These are phyloP conservation scores for Cutaneotrichosporon sp. DNA, from an alignment of 1,284 basidiomycete genomes.

Conservation along the genomic window DNA sequence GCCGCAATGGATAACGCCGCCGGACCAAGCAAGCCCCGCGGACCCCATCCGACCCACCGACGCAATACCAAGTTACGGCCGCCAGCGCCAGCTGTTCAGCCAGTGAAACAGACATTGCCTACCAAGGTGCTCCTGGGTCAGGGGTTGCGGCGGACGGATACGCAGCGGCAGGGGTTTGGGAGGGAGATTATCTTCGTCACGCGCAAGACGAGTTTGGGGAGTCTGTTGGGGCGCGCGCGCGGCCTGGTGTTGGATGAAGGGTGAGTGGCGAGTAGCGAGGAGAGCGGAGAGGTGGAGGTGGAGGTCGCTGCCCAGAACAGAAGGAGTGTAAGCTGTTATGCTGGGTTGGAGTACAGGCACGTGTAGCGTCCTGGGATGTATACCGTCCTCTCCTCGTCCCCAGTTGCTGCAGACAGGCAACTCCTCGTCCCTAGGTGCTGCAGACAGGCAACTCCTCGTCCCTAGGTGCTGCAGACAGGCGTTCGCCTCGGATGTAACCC, in stretches of 20 bases:
- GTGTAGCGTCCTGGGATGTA: no score
- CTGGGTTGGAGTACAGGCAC: no score
- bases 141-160: constrained; percentile 36
- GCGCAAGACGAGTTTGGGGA: constrained; percentile 74
- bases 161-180: constrained; percentile 54
- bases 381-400: no score
- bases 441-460: no score
- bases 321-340: no score
- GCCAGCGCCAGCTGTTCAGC: no score
- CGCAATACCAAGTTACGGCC: constrained; percentile 22
- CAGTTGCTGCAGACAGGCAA: no score
- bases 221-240: constrained; percentile 61
- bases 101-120: constrained; percentile 26
- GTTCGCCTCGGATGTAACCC: no score
- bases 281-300: constrained; percentile 69
- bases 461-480: no score
- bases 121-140: constrained; percentile 42
- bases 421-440: no score
- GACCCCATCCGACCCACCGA: neutral
- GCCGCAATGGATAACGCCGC: constrained; percentile 9
- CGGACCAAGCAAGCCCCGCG: constrained; percentile 7
- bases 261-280: constrained; percentile 55
- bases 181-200: constrained; percentile 77
- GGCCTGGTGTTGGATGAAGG: constrained; percentile 89
- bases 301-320: neutral